Conservation (phyloP, 768 basidiomycete genomes). For the Suillus hirtellus region DNA sequence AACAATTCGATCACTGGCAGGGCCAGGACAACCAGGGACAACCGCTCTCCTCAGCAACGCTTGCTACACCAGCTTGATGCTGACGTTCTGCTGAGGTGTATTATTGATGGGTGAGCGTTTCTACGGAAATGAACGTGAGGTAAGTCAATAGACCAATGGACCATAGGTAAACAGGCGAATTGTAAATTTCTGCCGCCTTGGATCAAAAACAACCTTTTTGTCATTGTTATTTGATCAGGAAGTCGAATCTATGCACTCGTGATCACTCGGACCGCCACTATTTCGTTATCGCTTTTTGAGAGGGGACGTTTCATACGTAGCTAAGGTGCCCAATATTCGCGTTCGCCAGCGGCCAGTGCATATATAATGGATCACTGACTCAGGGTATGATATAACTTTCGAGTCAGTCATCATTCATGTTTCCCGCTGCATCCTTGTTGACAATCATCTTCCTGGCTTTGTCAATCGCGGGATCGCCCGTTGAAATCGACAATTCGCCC, state of each 20-base stretch:
- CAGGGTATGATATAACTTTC: too few species aligned
- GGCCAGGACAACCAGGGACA: not conserved
- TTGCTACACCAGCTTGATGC: not conserved
- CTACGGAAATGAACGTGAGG: not conserved
- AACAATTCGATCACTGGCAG: not conserved
- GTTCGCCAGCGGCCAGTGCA: not conserved
- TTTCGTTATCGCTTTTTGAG: not conserved
- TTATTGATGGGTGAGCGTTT: not conserved
- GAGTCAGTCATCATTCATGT: slow-evolving; percentile 24
- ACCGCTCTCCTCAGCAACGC: not conserved
- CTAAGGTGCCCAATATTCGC: not conserved
- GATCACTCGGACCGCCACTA: not conserved
- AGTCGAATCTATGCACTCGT: not conserved
- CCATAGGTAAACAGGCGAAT: not conserved
- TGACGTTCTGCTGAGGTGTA: not conserved
- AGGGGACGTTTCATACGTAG: not conserved
- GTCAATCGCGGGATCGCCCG: slow-evolving; percentile 44
- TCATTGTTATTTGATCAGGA: not conserved
- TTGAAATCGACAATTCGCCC: slow-evolving; percentile 38
- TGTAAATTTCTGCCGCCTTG: not conserved
- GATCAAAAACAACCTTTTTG: not conserved
- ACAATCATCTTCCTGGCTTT: slow-evolving; percentile 47
- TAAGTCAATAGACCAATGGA: not conserved
- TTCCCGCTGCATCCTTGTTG: slow-evolving; percentile 40
- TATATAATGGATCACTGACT: not conserved